Percentiles rank a stretch among this genome's conserved stretches.
Evolutionary conservation across 2,329 filamentous ascomycete genomes (phyloP).

Genomic region (Myriosclerotinia curreyana): DNA sequence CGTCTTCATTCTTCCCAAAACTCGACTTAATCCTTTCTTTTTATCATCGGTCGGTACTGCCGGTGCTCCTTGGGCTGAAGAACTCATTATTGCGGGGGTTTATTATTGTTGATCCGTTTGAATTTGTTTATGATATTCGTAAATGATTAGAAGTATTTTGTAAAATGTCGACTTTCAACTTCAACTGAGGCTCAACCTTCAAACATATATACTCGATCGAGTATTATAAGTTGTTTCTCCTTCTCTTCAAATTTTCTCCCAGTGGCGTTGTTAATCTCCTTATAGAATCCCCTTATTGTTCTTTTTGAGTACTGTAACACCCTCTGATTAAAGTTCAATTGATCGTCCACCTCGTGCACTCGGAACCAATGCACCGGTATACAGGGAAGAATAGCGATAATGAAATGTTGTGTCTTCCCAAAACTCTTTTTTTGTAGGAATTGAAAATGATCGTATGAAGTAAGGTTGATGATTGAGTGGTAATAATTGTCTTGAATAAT

Average conservation of each 20-base stretch:
- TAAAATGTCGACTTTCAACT: background rate
- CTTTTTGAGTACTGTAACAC: background rate
- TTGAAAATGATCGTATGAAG: background rate
- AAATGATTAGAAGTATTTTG: background rate
- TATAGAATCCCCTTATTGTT: background rate
- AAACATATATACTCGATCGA: too few species aligned
- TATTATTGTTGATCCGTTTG: background rate
- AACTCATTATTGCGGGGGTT: slow-evolving; percentile 31
- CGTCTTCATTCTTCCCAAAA: slow-evolving; percentile 36
- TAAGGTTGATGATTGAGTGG: background rate
- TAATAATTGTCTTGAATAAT: slow-evolving; percentile 12
- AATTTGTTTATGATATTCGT: background rate
- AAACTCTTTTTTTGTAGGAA: background rate
- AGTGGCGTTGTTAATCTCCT: slow-evolving; percentile 21
- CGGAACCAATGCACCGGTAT: slow-evolving; percentile 23
- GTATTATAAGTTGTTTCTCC: background rate
- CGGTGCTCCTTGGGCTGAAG: slow-evolving; percentile 28
- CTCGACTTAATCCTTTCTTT: slow-evolving; percentile 33
- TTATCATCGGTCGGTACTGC: slow-evolving; percentile 28
- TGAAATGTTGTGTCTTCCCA: slow-evolving; percentile 8
- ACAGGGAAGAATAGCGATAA: slow-evolving; percentile 13
- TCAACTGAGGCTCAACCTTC: too few species aligned
- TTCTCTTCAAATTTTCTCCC: background rate
- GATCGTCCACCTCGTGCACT: slow-evolving; percentile 20
- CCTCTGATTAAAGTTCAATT: slow-evolving; percentile 19